A percentile compares a stretch with the other conserved stretches of the same genome.
These are phyloP conservation scores for Lactifluus piperatus DNA, from an alignment of 768 basidiomycete genomes.

Conservation along the genomic window DNA sequence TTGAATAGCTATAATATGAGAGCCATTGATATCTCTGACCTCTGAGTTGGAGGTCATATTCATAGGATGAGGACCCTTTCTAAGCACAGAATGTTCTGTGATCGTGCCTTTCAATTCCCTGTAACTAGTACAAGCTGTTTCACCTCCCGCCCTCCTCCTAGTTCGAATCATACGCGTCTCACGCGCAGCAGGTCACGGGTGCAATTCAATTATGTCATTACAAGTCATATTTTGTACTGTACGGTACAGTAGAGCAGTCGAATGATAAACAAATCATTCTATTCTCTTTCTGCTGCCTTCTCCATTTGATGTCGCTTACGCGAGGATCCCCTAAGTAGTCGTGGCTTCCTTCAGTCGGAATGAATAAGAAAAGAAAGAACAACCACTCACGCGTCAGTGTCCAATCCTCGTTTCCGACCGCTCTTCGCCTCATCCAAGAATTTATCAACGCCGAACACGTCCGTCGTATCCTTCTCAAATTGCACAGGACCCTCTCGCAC, in stretches of 20 bases:
- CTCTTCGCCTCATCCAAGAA: constrained; percentile 97
- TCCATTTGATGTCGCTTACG: constrained; percentile 66
- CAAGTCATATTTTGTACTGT: no score
- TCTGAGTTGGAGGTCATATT: no score
- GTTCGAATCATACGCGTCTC: not conserved
- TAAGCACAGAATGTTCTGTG: no score
- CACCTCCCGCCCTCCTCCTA: no score
- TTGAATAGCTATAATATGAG: no score
- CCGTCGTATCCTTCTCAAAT: constrained; percentile 96
- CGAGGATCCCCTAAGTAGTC: constrained; percentile 39
- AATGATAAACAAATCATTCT: not conserved
- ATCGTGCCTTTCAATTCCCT: no score
- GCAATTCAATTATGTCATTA: not conserved
- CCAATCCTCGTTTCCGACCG: constrained; percentile 84
- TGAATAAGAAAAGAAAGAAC: not conserved
- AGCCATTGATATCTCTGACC: no score
- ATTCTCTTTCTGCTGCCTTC: constrained; percentile 42
- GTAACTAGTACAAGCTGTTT: no score
- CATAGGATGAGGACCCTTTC: no score
- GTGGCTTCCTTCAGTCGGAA: constrained; percentile 2
- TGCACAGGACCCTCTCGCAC: constrained; percentile 90
- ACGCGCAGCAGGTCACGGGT: no score
- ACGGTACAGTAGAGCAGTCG: not conserved
- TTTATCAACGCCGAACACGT: constrained; percentile 94
- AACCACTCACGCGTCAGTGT: constrained; percentile 54